Conservation (phyloP, 495 filamentous ascomycete genomes). For the Saxophila tyrrhenica region DNA sequence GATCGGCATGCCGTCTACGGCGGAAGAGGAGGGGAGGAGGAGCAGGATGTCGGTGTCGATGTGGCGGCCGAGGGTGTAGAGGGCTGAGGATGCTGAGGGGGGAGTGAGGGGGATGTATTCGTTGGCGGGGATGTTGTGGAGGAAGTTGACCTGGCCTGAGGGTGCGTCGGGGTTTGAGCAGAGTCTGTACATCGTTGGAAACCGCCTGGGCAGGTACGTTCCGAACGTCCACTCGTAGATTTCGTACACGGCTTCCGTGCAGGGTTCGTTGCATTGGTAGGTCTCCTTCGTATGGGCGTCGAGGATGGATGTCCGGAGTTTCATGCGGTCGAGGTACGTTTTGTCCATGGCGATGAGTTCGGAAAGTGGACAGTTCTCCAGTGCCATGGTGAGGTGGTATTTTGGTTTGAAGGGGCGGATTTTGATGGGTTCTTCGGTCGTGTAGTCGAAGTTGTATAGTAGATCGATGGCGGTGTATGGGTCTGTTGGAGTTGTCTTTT, state of each 20-base stretch:
- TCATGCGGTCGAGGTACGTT: slow-evolving; percentile 49
- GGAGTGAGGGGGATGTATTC: slow-evolving; percentile 33
- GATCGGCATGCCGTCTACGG: slow-evolving; percentile 28
- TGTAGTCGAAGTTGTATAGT: slow-evolving; percentile 49
- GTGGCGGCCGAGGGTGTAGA: slow-evolving; percentile 44
- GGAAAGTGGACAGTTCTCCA: slow-evolving; percentile 42
- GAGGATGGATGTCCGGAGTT: slow-evolving; percentile 41
- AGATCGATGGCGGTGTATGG: slow-evolving; percentile 38
- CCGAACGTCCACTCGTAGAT: slow-evolving; percentile 52
- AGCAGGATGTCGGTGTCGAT: slow-evolving; percentile 72
- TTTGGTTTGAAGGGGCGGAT: slow-evolving; percentile 59
- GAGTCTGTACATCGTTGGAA: slow-evolving; percentile 50
- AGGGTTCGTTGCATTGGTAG: slow-evolving; percentile 34
- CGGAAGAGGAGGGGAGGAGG: slow-evolving; percentile 44
- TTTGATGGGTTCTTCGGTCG: slow-evolving; percentile 44
- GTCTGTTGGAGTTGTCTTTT: slow-evolving; percentile 10
- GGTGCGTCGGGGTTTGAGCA: background rate
- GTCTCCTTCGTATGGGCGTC: slow-evolving; percentile 35
- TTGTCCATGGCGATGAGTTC: slow-evolving; percentile 56
- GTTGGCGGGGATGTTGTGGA: slow-evolving; percentile 35
- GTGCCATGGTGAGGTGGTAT: slow-evolving; percentile 62
- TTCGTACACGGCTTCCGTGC: slow-evolving; percentile 44
- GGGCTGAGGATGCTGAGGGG: slow-evolving; percentile 21
- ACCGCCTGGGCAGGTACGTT: slow-evolving; percentile 54
- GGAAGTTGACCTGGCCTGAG: too few relatives aligned